Base-by-base conservation (phyloP, 352 stramenopile species). In the Pythium brachiatum region DNA sequence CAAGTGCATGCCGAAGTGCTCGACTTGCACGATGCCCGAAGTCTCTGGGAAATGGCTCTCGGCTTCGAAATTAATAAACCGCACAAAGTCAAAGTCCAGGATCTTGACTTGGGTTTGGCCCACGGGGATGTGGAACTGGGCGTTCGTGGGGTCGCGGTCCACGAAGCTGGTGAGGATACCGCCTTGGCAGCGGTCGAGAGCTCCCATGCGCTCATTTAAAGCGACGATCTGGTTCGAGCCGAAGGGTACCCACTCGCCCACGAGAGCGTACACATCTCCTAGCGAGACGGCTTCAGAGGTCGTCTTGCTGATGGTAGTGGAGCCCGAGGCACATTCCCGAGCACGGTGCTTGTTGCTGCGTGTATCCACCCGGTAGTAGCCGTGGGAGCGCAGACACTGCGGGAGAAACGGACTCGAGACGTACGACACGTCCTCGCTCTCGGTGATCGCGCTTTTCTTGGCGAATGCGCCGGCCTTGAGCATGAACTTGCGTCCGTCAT, bases 31-130 rank as follows among this genome's bases (percentile, higher is more conserved):
- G 39, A 99, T 95, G 32, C 95, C 96, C 18, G 76, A 81, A 9
- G 97, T 92, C 78, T 98, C 94, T 20, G 94, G 87, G 68, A 98
- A 98, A 53, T 98, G 86, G 60, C 98, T 98, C 67, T 99, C 96
- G 25, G 97, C 97, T 69, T 99, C 97, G 63, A 99, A 99, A 69
- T 99, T 99, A 57, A 98, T 98, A 64, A 98, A 97, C 44, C 98
- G 96, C 25, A 97, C 96, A 46, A 98, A 95, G 41, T 97, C 97
- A 64, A 98, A 99, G 69, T 99, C 97, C 3, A 99, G 77, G 54
- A 99, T 97, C 43, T 96, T 88, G 15, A 99, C 92, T 51, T 88
- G 86, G 1, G 95, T 99, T 39, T 98, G 88, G 7, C 97, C 96
- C 12, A 97, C 89, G 16, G 83, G 81, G 12, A 96, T 79, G 20